phyloP scores from a whole-genome alignment of 2,329 filamentous ascomycete species.

The Aureobasidium lini region DNA sequence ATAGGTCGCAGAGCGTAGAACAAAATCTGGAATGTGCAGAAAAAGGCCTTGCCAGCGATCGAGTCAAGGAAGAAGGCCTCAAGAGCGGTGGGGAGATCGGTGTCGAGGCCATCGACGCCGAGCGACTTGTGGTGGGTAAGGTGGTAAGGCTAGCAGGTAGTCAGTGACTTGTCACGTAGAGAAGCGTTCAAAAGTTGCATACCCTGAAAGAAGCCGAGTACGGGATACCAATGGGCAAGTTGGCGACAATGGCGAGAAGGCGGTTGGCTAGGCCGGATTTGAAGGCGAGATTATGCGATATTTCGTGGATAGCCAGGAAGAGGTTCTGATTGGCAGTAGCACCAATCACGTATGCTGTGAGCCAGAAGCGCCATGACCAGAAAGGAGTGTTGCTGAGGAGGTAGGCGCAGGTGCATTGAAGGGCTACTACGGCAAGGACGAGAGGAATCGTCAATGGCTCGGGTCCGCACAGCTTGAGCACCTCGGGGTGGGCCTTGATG shows the following conservation, averaged over 20 bases:
- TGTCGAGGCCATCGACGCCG: constrained; percentile 91
- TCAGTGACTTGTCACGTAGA: not conserved
- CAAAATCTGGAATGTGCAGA: constrained; percentile 97
- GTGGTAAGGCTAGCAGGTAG: constrained; percentile 67
- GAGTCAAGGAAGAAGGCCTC: constrained; percentile 93
- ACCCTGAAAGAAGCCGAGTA: constrained; percentile 94
- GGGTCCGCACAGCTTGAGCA: constrained; percentile 92
- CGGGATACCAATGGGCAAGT: constrained; percentile 88
- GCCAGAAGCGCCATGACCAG: constrained; percentile 76
- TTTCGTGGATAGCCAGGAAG: constrained; percentile 97
- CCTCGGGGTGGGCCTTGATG: constrained; percentile 96
- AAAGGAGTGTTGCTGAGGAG: constrained; percentile 69
- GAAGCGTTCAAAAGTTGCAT: constrained; percentile 27
- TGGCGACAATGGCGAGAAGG: constrained; percentile 83
- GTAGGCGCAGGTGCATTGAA: constrained; percentile 74
- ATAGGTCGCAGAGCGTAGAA: constrained; percentile 97
- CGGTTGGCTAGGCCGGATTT: constrained; percentile 71
- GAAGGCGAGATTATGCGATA: constrained; percentile 96
- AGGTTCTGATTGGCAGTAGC: constrained; percentile 97
- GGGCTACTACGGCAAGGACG: constrained; percentile 71
- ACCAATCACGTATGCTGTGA: constrained; percentile 82
- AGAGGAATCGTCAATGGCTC: constrained; percentile 95
- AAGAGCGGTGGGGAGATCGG: constrained; percentile 83
- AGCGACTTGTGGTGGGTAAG: constrained; percentile 98
- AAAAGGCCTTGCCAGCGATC: constrained; percentile 93